phyloP scores from a whole-genome alignment of 768 basidiomycete species.

The Collybiopsis luxurians region DNA sequence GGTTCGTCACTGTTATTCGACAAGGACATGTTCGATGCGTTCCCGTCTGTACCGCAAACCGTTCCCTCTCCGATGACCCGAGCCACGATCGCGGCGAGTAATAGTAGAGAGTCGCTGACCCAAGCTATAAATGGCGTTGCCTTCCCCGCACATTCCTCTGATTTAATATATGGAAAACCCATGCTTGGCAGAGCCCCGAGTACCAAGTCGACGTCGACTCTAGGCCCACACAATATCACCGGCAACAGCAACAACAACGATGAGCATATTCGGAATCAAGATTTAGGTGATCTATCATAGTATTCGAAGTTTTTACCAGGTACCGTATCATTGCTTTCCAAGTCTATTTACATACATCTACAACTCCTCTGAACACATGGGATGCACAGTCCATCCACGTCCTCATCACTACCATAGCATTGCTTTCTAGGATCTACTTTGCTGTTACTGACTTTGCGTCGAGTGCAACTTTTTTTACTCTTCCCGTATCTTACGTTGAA shows the following conservation, averaged over 20 bases:
- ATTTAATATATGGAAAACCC: not conserved
- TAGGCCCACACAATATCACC: not conserved
- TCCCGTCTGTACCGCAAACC: constrained; percentile 65
- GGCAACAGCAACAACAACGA: too few relatives aligned
- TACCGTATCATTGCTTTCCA: too few relatives aligned
- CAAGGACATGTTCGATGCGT: constrained; percentile 63
- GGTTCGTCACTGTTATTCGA: constrained; percentile 47
- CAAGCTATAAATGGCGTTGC: not conserved
- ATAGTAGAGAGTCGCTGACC: not conserved
- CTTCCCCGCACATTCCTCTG: not conserved
- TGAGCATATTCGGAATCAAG: too few relatives aligned
- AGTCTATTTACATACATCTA: too few relatives aligned
- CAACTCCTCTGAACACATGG: too few relatives aligned
- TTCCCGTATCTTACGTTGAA: too few relatives aligned
- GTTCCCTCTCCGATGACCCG: constrained; percentile 30
- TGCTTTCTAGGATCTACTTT: too few relatives aligned
- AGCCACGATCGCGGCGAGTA: not conserved
- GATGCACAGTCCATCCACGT: too few relatives aligned
- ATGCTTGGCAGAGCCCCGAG: not conserved
- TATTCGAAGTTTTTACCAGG: not conserved
- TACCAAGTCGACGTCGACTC: constrained; percentile 1
- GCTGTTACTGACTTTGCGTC: too few relatives aligned
- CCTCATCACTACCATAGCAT: too few relatives aligned
- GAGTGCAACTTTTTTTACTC: too few relatives aligned
- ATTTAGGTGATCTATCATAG: not conserved